phyloP scores from a whole-genome alignment of 2,329 filamentous ascomycete species.

The Pezicula neosporulosa region DNA sequence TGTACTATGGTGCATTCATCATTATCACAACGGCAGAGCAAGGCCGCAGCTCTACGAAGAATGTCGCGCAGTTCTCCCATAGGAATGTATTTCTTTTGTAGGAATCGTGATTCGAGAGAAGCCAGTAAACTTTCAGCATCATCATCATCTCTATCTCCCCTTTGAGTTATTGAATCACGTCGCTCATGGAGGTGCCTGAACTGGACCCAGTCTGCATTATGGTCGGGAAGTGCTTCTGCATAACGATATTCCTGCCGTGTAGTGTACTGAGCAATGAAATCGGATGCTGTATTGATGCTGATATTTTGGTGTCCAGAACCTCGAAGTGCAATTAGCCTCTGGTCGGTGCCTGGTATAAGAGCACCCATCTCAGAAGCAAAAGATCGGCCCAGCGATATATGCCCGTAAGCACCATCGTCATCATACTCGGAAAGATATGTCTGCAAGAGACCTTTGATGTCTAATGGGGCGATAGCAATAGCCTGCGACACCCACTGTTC shows the following conservation, averaged over 20 bases:
- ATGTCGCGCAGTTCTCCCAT: constrained; percentile 76
- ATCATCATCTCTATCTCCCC: constrained; percentile 49
- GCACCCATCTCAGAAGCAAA: constrained; percentile 93
- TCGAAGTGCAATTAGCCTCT: constrained; percentile 75
- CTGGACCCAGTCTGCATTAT: constrained; percentile 62
- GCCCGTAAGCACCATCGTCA: constrained; percentile 85
- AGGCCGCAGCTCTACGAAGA: constrained; percentile 77
- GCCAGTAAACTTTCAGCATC: constrained; percentile 64
- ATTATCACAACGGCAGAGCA: constrained; percentile 74
- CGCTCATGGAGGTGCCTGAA: constrained; percentile 52
- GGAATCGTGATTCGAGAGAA: constrained; percentile 68
- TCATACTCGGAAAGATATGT: constrained; percentile 95
- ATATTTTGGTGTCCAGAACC: constrained; percentile 62
- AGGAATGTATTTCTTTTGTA: constrained; percentile 65
- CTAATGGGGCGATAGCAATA: constrained; percentile 81
- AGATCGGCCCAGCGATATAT: constrained; percentile 87
- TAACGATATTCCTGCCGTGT: constrained; percentile 94
- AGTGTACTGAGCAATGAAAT: constrained; percentile 96
- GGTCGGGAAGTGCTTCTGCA: constrained; percentile 69
- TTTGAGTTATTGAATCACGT: constrained; percentile 37
- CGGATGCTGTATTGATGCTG: constrained; percentile 86
- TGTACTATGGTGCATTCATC: constrained; percentile 79
- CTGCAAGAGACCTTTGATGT: constrained; percentile 92
- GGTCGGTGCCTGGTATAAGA: constrained; percentile 79
- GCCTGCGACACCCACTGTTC: constrained; percentile 77